A percentile compares a stretch with the other conserved stretches of the same genome.
Conservation (phyloP, 768 basidiomycete species). For the Daedaleopsis nitida region DNA sequence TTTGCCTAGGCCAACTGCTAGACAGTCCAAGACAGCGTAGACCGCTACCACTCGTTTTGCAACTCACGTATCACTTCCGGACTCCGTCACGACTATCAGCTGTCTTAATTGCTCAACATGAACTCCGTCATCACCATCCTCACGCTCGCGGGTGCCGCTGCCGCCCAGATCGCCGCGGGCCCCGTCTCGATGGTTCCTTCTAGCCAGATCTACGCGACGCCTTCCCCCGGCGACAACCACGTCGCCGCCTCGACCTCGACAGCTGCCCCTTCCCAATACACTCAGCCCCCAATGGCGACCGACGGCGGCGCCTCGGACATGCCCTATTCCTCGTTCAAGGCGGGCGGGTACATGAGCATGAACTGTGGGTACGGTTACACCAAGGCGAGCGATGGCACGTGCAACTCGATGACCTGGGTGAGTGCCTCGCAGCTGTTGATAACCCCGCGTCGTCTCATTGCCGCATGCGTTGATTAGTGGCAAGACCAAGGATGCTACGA, state of each 20-base stretch:
- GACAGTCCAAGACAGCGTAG: conserved; percentile 72
- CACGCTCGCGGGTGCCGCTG: conserved; percentile 56
- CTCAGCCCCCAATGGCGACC: conserved; percentile 21
- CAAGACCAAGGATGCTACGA: conserved; percentile 57
- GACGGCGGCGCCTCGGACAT: conserved; percentile 48
- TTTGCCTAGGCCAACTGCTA: conserved; percentile 50
- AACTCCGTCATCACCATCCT: conserved; percentile 62
- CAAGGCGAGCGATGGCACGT: conserved; percentile 58
- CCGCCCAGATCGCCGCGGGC: conserved; percentile 51
- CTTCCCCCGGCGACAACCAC: conserved; percentile 33
- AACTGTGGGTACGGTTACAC: conserved; percentile 72
- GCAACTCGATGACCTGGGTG: conserved; percentile 61
- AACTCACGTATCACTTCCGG: conserved; percentile 35
- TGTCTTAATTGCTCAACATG: conserved; percentile 54
- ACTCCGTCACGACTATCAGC: conserved; percentile 36
- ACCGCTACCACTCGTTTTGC: conserved; percentile 55
- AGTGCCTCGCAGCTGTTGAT: conserved; percentile 21
- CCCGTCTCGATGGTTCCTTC: conserved; percentile 29
- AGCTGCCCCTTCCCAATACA: conserved; percentile 28
- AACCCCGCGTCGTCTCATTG: neutral
- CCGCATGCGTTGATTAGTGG: conserved; percentile 25
- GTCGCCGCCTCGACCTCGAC: conserved; percentile 29
- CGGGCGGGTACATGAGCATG: conserved; percentile 66
- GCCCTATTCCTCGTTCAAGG: conserved; percentile 61
- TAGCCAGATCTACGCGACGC: conserved; percentile 26